Evolutionary conservation across 306 rosid species (phyloP).

Genomic region (Carpinus fangiana): DNA sequence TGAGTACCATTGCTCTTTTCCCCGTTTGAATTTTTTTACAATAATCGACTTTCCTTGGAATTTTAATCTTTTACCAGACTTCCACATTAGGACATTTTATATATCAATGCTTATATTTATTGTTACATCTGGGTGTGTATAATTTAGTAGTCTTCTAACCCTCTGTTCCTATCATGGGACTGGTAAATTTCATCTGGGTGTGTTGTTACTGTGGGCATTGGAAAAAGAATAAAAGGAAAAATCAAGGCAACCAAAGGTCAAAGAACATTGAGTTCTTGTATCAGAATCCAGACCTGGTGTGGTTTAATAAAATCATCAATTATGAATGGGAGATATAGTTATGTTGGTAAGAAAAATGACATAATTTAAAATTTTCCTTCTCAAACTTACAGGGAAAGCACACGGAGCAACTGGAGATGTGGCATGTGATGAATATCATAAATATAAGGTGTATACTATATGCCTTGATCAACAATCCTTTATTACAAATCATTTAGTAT

Average conservation of each 20-base stretch:
- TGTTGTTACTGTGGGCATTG: not conserved
- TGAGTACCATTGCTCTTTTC: too few relatives aligned
- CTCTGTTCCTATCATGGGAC: not conserved
- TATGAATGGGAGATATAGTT: not conserved
- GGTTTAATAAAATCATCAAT: too few relatives aligned
- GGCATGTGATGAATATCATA: slow-evolving; percentile 66
- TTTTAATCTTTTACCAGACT: too few relatives aligned
- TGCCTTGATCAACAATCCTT: not conserved
- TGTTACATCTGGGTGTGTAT: too few relatives aligned
- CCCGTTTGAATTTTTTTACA: too few relatives aligned
- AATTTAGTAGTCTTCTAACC: too few relatives aligned
- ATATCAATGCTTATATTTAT: too few relatives aligned
- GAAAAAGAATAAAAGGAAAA: not conserved
- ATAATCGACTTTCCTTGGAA: too few relatives aligned
- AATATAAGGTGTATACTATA: slow-evolving; percentile 51
- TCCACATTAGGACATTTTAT: too few relatives aligned
- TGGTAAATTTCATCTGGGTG: not conserved
- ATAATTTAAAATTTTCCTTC: not conserved
- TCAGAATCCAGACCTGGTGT: too few relatives aligned
- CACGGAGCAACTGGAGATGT: slow-evolving; percentile 60
- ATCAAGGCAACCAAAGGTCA: not conserved
- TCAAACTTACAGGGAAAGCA: slow-evolving; percentile 29
- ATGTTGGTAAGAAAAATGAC: not conserved
- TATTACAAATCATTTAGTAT: not conserved
- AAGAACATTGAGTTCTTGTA: too few relatives aligned